Conservation (phyloP, 2,329 filamentous ascomycete species). For the Lojkania enalia region DNA sequence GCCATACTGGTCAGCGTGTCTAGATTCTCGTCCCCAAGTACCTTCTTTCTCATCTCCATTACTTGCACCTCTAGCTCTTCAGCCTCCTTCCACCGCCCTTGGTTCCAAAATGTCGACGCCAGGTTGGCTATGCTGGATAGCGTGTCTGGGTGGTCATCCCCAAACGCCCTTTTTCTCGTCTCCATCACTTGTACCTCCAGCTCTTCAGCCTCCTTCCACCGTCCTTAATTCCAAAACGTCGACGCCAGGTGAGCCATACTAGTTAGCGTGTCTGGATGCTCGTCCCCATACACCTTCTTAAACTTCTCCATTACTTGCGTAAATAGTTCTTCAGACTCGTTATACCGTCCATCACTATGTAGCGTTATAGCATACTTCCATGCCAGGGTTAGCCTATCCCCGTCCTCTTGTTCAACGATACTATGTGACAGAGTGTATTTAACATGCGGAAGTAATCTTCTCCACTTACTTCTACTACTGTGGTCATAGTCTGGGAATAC, state of each 20-base stretch:
- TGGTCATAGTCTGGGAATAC: slow-evolving; percentile 22
- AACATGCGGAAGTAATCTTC: slow-evolving; percentile 21
- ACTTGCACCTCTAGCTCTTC: too few species aligned
- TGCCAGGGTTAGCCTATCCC: slow-evolving; percentile 9
- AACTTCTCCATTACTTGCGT: slow-evolving; percentile 17
- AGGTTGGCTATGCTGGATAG: too few species aligned
- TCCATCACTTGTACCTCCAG: too few species aligned
- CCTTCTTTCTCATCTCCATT: too few species aligned
- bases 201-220: too few species aligned
- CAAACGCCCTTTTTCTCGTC: too few species aligned
- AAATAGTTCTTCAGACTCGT: slow-evolving; percentile 18
- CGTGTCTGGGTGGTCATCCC: too few species aligned
- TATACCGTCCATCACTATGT: slow-evolving; percentile 15
- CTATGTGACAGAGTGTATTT: slow-evolving; percentile 18
- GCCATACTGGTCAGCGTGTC: too few species aligned
- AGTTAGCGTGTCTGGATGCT: slow-evolving; percentile 10
- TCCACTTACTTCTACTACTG: slow-evolving; percentile 25
- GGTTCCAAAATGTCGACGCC: too few species aligned
- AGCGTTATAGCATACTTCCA: slow-evolving; percentile 18
- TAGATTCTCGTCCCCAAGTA: too few species aligned
- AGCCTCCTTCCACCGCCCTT: too few species aligned
- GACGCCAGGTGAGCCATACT: slow-evolving; percentile 12
- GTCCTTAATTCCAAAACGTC: too few species aligned
- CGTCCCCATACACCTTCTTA: slow-evolving; percentile 2
- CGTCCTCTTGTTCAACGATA: slow-evolving; percentile 3